Evolutionary conservation across 176 grass and related monocot genomes (phyloP).

Genomic region (Typha latifolia): DNA sequence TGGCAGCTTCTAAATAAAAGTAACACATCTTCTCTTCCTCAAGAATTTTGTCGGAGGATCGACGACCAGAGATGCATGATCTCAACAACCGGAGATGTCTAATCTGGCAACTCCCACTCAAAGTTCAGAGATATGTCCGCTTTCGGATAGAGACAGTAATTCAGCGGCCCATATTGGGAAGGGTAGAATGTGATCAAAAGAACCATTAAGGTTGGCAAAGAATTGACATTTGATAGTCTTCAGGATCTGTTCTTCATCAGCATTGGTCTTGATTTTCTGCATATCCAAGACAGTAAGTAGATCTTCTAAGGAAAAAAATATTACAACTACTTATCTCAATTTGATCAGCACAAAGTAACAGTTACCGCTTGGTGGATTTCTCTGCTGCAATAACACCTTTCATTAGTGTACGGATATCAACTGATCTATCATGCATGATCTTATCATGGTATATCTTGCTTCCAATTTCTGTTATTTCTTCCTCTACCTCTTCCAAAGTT

Average conservation of each 20-base stretch:
- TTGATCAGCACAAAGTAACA: neutral
- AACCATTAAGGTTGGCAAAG: neutral
- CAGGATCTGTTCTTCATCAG: neutral
- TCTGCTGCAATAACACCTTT: conserved; percentile 20
- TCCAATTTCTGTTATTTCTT: conserved; percentile 28
- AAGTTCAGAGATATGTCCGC: too few species aligned
- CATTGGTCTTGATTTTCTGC: neutral
- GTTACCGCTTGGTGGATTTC: conserved; percentile 22
- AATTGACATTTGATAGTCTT: neutral
- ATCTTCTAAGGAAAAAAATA: neutral
- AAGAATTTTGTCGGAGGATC: too few species aligned
- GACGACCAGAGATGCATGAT: too few species aligned
- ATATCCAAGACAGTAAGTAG: neutral
- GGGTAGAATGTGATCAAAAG: neutral
- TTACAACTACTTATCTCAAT: neutral
- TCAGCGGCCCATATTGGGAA: too few species aligned
- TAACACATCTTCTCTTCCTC: too few species aligned
- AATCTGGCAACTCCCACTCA: too few species aligned
- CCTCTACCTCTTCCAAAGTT: conserved; percentile 33
- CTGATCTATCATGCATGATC: conserved; percentile 24
- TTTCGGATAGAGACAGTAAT: too few species aligned
- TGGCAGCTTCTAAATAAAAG: too few species aligned
- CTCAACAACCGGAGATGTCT: too few species aligned
- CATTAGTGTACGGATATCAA: conserved; percentile 24
- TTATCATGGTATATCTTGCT: conserved; percentile 36